Evolutionary conservation across 352 stramenopile genomes (phyloP).

Genomic region (Elongisporangium undulatum): DNA sequence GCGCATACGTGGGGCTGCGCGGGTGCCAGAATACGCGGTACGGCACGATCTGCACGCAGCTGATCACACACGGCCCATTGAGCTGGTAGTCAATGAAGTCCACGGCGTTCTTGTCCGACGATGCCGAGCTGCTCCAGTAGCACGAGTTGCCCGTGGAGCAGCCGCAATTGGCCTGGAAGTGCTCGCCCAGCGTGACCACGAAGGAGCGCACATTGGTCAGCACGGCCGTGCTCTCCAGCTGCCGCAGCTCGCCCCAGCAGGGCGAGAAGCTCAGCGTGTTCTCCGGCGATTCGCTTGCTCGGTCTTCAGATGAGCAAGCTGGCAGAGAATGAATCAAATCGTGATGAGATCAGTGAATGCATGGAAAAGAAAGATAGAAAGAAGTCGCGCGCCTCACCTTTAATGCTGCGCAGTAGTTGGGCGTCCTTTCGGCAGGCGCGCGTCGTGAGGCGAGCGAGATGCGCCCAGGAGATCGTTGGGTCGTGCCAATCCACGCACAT

Average conservation of each 20-base stretch:
- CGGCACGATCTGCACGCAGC: conserved; percentile 47
- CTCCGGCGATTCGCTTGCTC: conserved; percentile 40
- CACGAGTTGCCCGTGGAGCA: conserved; percentile 70
- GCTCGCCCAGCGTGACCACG: conserved; percentile 49
- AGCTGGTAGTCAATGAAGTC: conserved; percentile 80
- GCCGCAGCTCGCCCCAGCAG: conserved; percentile 57
- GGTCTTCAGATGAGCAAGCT: conserved; percentile 52
- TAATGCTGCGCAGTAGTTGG: conserved; percentile 9
- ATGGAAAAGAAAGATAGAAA: neutral
- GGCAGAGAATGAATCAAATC: too few relatives aligned
- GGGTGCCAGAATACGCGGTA: conserved; percentile 81
- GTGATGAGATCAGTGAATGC: neutral
- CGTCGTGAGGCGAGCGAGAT: conserved; percentile 10
- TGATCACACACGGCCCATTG: conserved; percentile 47
- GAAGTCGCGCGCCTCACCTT: conserved; percentile 5
- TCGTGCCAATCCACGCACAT: conserved; percentile 18
- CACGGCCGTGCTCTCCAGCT: conserved; percentile 26
- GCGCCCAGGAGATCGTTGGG: conserved; percentile 11
- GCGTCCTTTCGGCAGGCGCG: conserved; percentile 1
- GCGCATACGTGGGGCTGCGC: conserved; percentile 62
- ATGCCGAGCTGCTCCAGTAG: conserved; percentile 86
- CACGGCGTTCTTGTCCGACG: conserved; percentile 39
- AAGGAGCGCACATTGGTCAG: conserved; percentile 31
- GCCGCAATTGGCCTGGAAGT: conserved; percentile 61
- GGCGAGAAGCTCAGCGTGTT: conserved; percentile 67